Conservation (phyloP, 2,329 filamentous ascomycete genomes). For the Diaporthe citrichinensis region DNA sequence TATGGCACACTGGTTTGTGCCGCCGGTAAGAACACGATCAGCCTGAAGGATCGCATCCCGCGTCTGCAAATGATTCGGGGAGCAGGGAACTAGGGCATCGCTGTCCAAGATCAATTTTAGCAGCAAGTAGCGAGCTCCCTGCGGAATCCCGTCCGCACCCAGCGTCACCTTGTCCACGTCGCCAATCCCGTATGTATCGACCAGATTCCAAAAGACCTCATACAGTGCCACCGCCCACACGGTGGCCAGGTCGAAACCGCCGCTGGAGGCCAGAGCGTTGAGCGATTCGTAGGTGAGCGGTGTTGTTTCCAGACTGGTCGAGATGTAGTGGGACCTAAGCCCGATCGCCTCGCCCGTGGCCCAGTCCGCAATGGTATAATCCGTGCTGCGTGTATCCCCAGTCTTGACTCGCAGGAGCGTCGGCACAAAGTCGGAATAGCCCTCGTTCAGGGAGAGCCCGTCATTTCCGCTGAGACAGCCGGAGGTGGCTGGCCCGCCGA, state of each 20-base stretch:
- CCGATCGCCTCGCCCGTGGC: not conserved
- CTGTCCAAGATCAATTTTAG: not conserved
- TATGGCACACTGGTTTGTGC: not conserved
- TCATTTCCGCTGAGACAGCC: not conserved
- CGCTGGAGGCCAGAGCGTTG: not conserved
- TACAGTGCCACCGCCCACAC: not conserved
- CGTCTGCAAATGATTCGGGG: not conserved
- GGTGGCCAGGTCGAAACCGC: not conserved
- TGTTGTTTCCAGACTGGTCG: not conserved
- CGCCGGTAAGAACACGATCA: not conserved
- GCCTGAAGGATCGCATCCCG: not conserved
- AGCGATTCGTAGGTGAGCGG: not conserved
- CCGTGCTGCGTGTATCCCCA: not conserved
- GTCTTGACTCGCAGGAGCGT: not conserved
- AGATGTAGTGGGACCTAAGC: not conserved
- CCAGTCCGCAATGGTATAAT: conserved; percentile 11
- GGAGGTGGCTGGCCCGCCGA: not conserved
- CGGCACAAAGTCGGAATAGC: conserved; percentile 4
- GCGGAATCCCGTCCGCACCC: not conserved
- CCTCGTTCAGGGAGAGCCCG: not conserved
- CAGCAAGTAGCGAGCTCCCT: not conserved
- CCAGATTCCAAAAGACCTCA: not conserved
- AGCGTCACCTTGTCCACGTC: not conserved
- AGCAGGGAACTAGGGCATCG: not conserved
- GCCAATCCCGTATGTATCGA: not conserved